phyloP scores from a whole-genome alignment of 176 grass and related monocot species.

The Areca catechu region DNA sequence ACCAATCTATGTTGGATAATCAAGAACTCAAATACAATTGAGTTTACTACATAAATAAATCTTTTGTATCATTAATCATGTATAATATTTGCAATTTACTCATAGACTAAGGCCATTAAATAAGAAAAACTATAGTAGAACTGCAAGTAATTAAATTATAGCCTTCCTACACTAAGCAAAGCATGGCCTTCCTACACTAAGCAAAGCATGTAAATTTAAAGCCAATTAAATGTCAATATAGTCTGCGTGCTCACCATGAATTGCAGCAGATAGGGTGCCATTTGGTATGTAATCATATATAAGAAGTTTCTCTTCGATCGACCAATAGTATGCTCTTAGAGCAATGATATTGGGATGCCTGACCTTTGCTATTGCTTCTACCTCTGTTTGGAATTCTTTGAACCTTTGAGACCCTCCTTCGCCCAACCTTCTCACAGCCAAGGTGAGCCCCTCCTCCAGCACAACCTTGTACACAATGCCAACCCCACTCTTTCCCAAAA shows the following conservation, averaged over 20 bases:
- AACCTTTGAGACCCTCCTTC: slow-evolving; percentile 86
- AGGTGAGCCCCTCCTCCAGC: slow-evolving; percentile 47
- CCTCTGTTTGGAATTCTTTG: slow-evolving; percentile 84
- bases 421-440: slow-evolving; percentile 72
- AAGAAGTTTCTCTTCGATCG: slow-evolving; percentile 85
- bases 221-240: too few species aligned
- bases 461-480: slow-evolving; percentile 90
- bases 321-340: slow-evolving; percentile 96
- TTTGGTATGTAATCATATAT: slow-evolving; percentile 96
- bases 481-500: slow-evolving; percentile 82
- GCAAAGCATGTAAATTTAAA: too few species aligned
- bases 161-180: too few species aligned
- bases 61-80: too few species aligned
- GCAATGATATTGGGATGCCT: slow-evolving; percentile 80
- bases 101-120: too few species aligned
- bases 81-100: too few species aligned
- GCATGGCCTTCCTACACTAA: too few species aligned
- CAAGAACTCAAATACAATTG: too few species aligned
- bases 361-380: slow-evolving; percentile 86
- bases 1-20: too few species aligned
- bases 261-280: slow-evolving; percentile 62
- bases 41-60: neutral
- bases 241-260: slow-evolving; percentile 45
- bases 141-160: too few species aligned
- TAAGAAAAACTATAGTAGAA: too few species aligned